phyloP scores from a whole-genome alignment of 2,329 filamentous ascomycete genomes.

The Triangularia verruculosa region DNA sequence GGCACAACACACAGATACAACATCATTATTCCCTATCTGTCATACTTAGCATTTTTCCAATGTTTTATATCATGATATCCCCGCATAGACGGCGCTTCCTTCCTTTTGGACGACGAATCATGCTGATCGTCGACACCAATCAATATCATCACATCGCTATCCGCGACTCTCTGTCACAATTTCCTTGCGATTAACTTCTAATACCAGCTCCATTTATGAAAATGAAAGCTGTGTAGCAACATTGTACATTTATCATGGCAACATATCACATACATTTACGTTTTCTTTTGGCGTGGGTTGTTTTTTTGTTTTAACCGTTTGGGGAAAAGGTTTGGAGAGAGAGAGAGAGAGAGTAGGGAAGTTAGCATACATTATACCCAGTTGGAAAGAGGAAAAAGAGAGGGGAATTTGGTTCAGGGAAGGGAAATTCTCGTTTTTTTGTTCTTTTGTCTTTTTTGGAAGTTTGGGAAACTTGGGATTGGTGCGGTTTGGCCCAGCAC shows the following conservation, averaged over 20 bases:
- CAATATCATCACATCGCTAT: slow-evolving; percentile 2
- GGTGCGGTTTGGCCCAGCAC: background rate
- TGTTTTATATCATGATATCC: slow-evolving; percentile 6
- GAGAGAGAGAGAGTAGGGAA: background rate
- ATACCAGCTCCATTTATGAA: background rate
- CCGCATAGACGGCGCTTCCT: slow-evolving; percentile 11
- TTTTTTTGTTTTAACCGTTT: background rate
- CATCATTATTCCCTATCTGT: slow-evolving; percentile 1
- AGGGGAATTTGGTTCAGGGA: background rate
- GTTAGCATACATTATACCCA: background rate
- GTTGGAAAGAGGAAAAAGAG: background rate
- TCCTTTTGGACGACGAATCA: background rate
- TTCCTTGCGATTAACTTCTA: slow-evolving; percentile 5
- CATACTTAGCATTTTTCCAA: background rate
- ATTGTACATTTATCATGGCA: background rate
- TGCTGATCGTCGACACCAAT: background rate
- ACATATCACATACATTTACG: background rate
- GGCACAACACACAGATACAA: background rate
- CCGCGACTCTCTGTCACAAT: slow-evolving; percentile 1
- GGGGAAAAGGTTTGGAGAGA: background rate
- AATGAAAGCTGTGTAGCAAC: background rate
- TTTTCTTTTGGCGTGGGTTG: background rate
- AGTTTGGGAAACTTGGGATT: background rate
- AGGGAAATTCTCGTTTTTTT: background rate
- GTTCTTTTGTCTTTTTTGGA: background rate